Base-by-base conservation (phyloP, 108 stramenopile genomes). In the Pelagomonas calceolata region DNA sequence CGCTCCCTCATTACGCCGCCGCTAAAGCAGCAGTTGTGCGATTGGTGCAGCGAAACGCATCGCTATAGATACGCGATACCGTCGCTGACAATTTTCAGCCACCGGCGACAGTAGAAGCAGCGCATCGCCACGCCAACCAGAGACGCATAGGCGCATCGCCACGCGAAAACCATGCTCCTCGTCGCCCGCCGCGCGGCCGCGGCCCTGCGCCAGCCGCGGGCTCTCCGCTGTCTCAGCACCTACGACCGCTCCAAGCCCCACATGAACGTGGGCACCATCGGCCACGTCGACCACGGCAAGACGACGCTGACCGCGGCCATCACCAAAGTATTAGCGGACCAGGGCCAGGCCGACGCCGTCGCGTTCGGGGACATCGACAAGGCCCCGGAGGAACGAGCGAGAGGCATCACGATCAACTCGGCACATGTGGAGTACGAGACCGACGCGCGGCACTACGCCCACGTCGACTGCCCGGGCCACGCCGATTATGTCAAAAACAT, bases 401-500 rank as follows among this genome's bases (percentile, higher is more conserved):
- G 97, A 68, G 94, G 90, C 73, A 96, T 95, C 79, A 93, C 92
- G 66, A 94, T 93, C 78, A 93, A 94, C 76, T 95, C 96, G 0
- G 81, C 91, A 66, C 98, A 99, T 79, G 95, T 99, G 76, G 98
- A 99, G 86, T 95, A 98, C 74, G 89, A 92, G 85, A 98, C 98
- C 4, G 89, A 44, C 16, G 93, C 80, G 67, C 83, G 98, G 64
- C 98, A 99, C 80, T 99, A 99, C 78, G 95, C 96, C 63, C 98
- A 99, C 86, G 96, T 99, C 76, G 98, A 99, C 88, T 99, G 96
- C 81, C 98, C 98, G 36, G 98, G 98, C 64, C 98, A 99, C 85
- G 98, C 98, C 12, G 98, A 99, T 90, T 99, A 99, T 82, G 98
- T 99, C 44, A 99, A 99, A 84, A 99, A 99, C 82, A 97, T 99